A percentile compares a stretch with the other conserved stretches of the same genome.
phyloP scores from a whole-genome alignment of 2,329 filamentous ascomycete genomes.

The Helicocarpus griseus region DNA sequence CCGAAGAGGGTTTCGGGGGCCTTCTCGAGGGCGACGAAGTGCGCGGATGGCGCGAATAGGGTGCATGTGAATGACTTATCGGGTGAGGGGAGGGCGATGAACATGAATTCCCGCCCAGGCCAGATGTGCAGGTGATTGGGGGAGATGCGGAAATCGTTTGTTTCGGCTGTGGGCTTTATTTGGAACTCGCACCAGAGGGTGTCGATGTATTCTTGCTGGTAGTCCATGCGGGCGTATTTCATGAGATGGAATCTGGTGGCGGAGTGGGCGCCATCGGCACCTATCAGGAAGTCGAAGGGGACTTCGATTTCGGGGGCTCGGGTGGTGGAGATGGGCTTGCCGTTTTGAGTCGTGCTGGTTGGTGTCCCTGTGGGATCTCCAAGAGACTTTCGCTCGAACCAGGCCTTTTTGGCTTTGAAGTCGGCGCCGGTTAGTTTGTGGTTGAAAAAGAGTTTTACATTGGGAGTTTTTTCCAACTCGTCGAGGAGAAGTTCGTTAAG shows the following conservation, averaged over 20 bases:
- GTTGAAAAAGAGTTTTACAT: constrained; percentile 86
- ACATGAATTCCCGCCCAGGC: constrained; percentile 92
- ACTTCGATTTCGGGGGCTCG: constrained; percentile 67
- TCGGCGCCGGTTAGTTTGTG: constrained; percentile 89
- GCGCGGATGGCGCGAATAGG: constrained; percentile 67
- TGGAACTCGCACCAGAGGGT: constrained; percentile 96
- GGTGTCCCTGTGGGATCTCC: constrained; percentile 23
- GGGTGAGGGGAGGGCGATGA: constrained; percentile 85
- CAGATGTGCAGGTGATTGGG: constrained; percentile 95
- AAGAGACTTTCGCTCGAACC: constrained; percentile 59
- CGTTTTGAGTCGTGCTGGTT: constrained; percentile 21
- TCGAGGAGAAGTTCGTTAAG: constrained; percentile 80
- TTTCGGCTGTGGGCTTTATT: constrained; percentile 48
- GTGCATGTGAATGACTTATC: constrained; percentile 94
- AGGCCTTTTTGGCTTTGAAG: constrained; percentile 67
- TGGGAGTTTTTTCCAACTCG: constrained; percentile 70
- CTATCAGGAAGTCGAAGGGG: constrained; percentile 84
- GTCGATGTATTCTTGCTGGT: constrained; percentile 90
- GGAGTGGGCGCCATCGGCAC: constrained; percentile 91
- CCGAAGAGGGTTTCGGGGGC: constrained; percentile 59
- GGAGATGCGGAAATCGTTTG: constrained; percentile 63
- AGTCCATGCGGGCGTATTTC: constrained; percentile 87
- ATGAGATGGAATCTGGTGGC: constrained; percentile 86
- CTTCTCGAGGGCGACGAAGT: constrained; percentile 60
- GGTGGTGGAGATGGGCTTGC: constrained; percentile 13